phyloP scores from a whole-genome alignment of 202 grass and related monocot genomes.

The Digitaria exilis region DNA sequence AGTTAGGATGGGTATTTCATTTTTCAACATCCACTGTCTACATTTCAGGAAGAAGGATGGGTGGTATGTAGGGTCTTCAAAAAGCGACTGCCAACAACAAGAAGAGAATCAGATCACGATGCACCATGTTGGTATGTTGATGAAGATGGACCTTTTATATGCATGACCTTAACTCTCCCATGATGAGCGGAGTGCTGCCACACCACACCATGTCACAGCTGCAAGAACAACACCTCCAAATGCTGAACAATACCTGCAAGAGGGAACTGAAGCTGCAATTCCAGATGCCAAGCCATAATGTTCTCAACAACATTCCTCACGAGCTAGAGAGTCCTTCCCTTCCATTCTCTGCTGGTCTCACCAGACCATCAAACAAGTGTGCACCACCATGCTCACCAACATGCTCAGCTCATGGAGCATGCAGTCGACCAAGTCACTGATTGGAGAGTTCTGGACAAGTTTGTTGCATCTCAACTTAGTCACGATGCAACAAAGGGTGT shows the following conservation, averaged over 20 bases:
- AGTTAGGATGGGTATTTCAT: neutral
- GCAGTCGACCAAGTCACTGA: constrained; percentile 73
- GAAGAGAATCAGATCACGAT: constrained; percentile 67
- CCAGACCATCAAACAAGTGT: constrained; percentile 42
- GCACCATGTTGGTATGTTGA: constrained; percentile 72
- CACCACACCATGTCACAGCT: constrained; percentile 54
- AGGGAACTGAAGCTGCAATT: constrained; percentile 69
- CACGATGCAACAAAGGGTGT: constrained; percentile 64
- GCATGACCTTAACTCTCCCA: constrained; percentile 65
- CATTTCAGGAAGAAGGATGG: constrained; percentile 91
- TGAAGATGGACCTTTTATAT: constrained; percentile 61
- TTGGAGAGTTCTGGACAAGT: constrained; percentile 93
- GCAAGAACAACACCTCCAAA: constrained; percentile 67
- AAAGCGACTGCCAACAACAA: constrained; percentile 73
- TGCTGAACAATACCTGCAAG: constrained; percentile 59
- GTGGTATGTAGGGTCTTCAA: constrained; percentile 94
- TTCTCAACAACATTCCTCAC: constrained; percentile 61
- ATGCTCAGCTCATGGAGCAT: constrained; percentile 63
- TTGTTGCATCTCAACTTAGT: constrained; percentile 89
- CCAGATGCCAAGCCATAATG: constrained; percentile 64
- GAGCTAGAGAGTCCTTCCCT: constrained; percentile 59
- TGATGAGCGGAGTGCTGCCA: constrained; percentile 45
- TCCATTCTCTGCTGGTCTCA: constrained; percentile 63
- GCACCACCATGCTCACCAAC: constrained; percentile 52
- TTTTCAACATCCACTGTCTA: neutral